phyloP scores from a whole-genome alignment of 2,329 filamentous ascomycete genomes.

The Salinomyces thailandicus region DNA sequence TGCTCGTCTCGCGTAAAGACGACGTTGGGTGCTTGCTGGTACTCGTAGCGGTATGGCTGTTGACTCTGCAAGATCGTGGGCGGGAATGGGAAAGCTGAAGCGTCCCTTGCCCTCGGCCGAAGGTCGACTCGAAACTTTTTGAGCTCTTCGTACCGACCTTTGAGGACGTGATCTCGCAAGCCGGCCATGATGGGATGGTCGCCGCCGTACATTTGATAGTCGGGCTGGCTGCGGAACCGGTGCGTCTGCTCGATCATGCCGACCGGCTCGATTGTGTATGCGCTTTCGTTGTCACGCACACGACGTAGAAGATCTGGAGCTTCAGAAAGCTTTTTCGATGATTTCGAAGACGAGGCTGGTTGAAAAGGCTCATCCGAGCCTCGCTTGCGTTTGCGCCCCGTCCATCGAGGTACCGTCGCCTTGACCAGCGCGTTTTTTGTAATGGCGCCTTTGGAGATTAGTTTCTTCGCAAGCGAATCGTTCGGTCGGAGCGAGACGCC shows the following conservation, averaged over 20 bases:
- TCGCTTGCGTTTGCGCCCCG: constrained; percentile 73
- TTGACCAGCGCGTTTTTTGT: constrained; percentile 81
- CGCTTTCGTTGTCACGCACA: constrained; percentile 20
- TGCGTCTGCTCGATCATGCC: constrained; percentile 67
- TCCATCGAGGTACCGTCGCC: constrained; percentile 75
- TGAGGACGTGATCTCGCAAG: constrained; percentile 60
- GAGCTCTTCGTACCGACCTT: constrained; percentile 51
- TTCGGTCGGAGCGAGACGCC: constrained; percentile 70
- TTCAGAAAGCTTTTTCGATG: constrained; percentile 3
- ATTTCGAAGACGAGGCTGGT: background rate
- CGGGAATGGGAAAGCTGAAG: constrained; percentile 39
- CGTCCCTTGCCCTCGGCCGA: constrained; percentile 55
- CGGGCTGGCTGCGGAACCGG: constrained; percentile 73
- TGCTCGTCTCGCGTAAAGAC: constrained; percentile 47
- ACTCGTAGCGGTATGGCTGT: constrained; percentile 49
- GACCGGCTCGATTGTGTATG: constrained; percentile 21
- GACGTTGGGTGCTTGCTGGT: constrained; percentile 76
- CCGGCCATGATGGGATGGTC: constrained; percentile 53
- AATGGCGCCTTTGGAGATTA: constrained; percentile 63
- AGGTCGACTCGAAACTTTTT: constrained; percentile 58
- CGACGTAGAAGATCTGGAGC: constrained; percentile 21
- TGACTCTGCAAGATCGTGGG: constrained; percentile 20
- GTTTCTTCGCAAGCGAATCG: constrained; percentile 66
- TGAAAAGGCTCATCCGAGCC: constrained; percentile 53
- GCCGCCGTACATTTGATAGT: constrained; percentile 53